These are phyloP conservation scores for Cystoisospora suis DNA, from an alignment of 169 alveolate species.

Conservation along the genomic window DNA sequence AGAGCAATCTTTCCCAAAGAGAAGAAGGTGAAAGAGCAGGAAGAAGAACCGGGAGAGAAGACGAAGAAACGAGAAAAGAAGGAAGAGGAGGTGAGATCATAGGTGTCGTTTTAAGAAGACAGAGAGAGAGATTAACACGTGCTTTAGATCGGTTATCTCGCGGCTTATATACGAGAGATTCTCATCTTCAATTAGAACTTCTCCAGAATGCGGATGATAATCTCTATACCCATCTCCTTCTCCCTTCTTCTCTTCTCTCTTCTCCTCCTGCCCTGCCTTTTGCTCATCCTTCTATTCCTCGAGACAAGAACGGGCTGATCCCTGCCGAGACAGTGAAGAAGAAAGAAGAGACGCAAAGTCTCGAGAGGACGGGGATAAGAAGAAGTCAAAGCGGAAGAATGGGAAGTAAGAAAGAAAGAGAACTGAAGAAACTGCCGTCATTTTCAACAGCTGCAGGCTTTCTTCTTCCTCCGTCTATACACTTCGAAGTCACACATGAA, in stretches of 20 bases:
- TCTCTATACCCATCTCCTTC: background rate
- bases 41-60: background rate
- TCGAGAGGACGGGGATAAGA: too few species aligned
- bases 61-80: background rate
- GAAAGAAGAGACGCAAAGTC: too few species aligned
- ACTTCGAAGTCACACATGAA: slow-evolving; percentile 49
- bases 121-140: slow-evolving; percentile 65
- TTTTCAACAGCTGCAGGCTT: too few species aligned
- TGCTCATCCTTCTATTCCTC: too few species aligned
- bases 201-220: slow-evolving; percentile 79
- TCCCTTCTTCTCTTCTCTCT: background rate
- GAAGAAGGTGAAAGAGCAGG: background rate
- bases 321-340: too few species aligned
- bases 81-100: background rate
- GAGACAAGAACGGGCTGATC: too few species aligned
- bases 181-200: slow-evolving; percentile 67
- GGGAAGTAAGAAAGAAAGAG: background rate
- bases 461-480: slow-evolving; percentile 66
- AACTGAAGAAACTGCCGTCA: background rate
- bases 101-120: slow-evolving; percentile 46
- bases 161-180: slow-evolving; percentile 54
- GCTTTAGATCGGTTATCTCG: slow-evolving; percentile 58
- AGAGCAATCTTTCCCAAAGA: too few species aligned
- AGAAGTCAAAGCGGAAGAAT: too few species aligned
- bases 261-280: background rate